Evolutionary conservation across 2,329 filamentous ascomycete genomes (phyloP), one percentile per base, ranked within the genome.

Genomic region (Dactylonectria macrodidyma): DNA sequence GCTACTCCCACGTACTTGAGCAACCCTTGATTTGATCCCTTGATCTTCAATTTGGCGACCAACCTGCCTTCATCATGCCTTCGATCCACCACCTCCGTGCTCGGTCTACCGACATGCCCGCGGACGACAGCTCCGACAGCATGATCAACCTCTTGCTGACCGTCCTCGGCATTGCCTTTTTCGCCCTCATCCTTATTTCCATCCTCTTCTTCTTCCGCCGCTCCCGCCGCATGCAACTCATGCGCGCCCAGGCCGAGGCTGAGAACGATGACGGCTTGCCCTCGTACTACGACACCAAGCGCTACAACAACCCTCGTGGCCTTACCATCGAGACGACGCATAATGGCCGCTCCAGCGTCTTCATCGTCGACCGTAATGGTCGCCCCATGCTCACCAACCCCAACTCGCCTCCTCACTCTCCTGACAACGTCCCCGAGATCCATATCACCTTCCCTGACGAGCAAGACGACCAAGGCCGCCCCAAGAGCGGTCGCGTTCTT

Each of bases 371-470:
- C 76, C 91, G 94, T 81, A 94, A 96, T 82, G 90, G 92, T 70
- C 83, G 87, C 78, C 90, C 90, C 72, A 91, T 97, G 83, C 90
- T 95, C 73, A 88, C 91, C 71, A 93, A 93, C 82, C 92, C 93
- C 36, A 86, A 88, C 67, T 92, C 90, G 70, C 92, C 94, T 16
- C 93, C 95, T 24, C 85, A 92, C 75, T 93, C 92, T 52, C 92
- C 93, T n/a, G 93, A 90, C 81, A 92, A 93, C 73, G 88, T 98
- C 33, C 96, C 96, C 22, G 93, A 98, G 84, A 99, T 99, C 77
- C 94, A 95, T 82, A 97, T 99, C 81, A 98, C 96, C 41, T 98
- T 99, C 86, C 96, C 96, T 16, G 94, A 97, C 76, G 96, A 98
- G 85, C 92, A 97, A 75, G 95, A 98, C 78, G 93, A 94, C 73